Conservation (phyloP, 805 yeast genomes). For the Phaffomyces antillensis region DNA sequence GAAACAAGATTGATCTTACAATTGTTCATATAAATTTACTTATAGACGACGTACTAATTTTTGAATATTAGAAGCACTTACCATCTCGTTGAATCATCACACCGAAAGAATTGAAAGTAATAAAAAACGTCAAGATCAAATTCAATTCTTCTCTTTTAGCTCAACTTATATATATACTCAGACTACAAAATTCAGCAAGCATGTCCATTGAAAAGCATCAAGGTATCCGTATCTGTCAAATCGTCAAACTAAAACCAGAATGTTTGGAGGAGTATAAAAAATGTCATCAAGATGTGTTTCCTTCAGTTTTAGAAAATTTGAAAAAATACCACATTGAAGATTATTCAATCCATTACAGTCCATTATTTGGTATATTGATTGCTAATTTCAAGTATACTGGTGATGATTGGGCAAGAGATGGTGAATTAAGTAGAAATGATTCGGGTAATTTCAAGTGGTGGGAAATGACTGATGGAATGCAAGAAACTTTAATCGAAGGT, state of each 20-base stretch:
- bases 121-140: not conserved
- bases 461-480: conserved; percentile 34
- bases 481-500: conserved; percentile 30
- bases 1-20: no score
- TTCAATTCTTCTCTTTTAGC: not conserved
- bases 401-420: conserved; percentile 30
- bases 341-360: conserved; percentile 32
- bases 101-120: no score
- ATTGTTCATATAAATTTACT: no score
- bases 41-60: no score
- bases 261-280: conserved; percentile 30
- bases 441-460: conserved; percentile 35
- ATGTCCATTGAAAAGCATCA: conserved; percentile 20
- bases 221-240: conserved; percentile 33
- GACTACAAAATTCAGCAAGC: not conserved
- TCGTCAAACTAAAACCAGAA: conserved; percentile 33
- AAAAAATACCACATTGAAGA: conserved; percentile 33
- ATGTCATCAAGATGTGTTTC: conserved; percentile 26
- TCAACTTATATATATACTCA: not conserved
- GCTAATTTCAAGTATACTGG: conserved; percentile 34
- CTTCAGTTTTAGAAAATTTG: conserved; percentile 27
- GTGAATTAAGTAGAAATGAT: conserved; percentile 27
- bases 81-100: no score
- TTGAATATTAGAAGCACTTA: no score
- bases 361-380: conserved; percentile 26